Evolutionary conservation across 2,329 filamentous ascomycete species (phyloP).

Genomic region (Trichoderma afroharzianum): DNA sequence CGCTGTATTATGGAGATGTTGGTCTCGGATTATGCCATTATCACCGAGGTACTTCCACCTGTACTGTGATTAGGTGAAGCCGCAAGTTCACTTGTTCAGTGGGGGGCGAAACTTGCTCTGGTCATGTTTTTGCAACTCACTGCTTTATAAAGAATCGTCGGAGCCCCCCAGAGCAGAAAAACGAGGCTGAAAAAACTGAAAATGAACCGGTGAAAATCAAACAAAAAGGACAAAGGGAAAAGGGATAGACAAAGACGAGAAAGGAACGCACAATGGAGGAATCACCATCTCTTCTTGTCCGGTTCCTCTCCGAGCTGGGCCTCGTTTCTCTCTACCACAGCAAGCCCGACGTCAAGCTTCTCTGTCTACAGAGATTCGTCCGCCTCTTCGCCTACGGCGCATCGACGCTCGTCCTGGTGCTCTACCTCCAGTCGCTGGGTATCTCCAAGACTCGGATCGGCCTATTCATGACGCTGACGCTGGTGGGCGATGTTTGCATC

Average conservation of each 20-base stretch:
- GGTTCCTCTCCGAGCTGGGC: slow-evolving; percentile 25
- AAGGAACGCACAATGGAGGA: neutral
- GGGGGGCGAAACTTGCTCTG: neutral
- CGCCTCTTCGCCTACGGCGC: slow-evolving; percentile 62
- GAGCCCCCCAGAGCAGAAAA: neutral
- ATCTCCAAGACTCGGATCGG: slow-evolving; percentile 52
- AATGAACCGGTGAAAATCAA: neutral
- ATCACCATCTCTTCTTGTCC: neutral
- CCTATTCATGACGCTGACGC: slow-evolving; percentile 63
- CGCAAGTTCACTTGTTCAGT: neutral
- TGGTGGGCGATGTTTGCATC: slow-evolving; percentile 56
- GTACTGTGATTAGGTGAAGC: neutral
- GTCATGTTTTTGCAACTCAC: neutral
- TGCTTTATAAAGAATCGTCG: neutral
- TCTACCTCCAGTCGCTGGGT: slow-evolving; percentile 49
- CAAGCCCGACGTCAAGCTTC: slow-evolving; percentile 50
- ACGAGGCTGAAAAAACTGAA: no score
- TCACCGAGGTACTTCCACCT: neutral
- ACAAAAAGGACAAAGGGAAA: neutral
- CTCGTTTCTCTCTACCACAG: slow-evolving; percentile 25
- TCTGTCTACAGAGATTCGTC: slow-evolving; percentile 56
- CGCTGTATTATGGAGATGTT: neutral
- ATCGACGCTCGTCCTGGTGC: slow-evolving; percentile 54
- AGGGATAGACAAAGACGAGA: neutral
- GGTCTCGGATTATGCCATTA: neutral